Evolutionary conservation across 2,329 filamentous ascomycete genomes (phyloP), one percentile per base, ranked within the genome.

Genomic region (Thelonectria rubi): DNA sequence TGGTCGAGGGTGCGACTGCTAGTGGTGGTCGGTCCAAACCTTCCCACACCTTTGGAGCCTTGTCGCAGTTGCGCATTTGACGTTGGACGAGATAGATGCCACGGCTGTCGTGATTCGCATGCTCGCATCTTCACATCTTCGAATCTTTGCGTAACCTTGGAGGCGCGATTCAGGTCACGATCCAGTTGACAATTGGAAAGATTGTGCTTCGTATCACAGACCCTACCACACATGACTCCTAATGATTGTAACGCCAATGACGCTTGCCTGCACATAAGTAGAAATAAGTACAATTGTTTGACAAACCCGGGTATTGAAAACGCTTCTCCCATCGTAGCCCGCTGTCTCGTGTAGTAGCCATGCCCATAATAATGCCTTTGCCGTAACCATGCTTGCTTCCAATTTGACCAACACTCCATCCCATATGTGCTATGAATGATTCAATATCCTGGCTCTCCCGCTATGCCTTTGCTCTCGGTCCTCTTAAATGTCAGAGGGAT

Each of bases 221-320:
- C 40, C 9, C 40, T 3, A 10, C 17, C 40, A 17, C n/a, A 43
- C 11, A 17, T 17, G 40, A 43, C 40, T 17, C 37, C 55, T 15
- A 49, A 54, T 32, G 49, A 60, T 52, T 48, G 40, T 51, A 52
- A 24, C 45, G 24, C 15, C n/a, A 24, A 14, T 24, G 26, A 18
- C 17, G 15, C 12, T 14, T 15, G 34, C 34, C 26, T 26, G 46
- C 15, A 32, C 15, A 18, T n/a, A 40, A 14, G 30, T 40, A 56
- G 49, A 64, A 65, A 52, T 37, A 39, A 52, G 47, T 18, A 55
- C 46, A 64, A 59, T 62, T 53, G 18, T 55, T 62, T 34, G 53
- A 50, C 58, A 60, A 59, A 52, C 59, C 53, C 47, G 61, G 65
- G 60, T 69, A 71, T 70, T 61, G 61, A 62, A 62, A 62, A 62